Evolutionary conservation across 306 rosid genomes (phyloP), one percentile per base, ranked within the genome.

Genomic region (Dryas alaskensis): DNA sequence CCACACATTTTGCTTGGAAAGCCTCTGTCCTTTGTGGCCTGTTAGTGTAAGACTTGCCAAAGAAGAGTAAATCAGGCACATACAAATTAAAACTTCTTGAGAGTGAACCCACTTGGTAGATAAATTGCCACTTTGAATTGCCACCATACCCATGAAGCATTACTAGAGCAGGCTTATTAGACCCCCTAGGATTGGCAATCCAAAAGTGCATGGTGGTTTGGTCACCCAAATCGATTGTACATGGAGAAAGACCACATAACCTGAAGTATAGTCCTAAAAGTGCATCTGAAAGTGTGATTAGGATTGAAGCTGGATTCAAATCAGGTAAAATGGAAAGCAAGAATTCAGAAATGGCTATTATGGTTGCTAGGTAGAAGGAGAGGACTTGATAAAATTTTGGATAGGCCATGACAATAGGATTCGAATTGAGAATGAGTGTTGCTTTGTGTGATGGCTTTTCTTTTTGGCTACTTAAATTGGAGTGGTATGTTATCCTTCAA

Each of bases 131-230:
- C 59, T 62, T 58, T 4, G 84, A 73, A 11, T 77, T 78, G 22
- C 84, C 87, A 10, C 84, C 86, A 43, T 76, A 86, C 13, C 90
- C 82, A 58, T 86, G 90, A 61, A 86, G 59, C 58, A 84, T 66
- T 9, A 66, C 64, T 8, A 81, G 50, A 50, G 49, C 58, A 7
- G 84, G 81, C 61, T 74, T 74, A 14, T 79, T 5, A 0, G 37
- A 50, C 9, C 69, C 62, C 8, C 49, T 54, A 10, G 40, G 75
- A 4, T 65, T 76, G 4, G 88, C 68, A 14, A 50, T 45, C 86
- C 83, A 81, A 46, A 86, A 81, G 8, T 86, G 82, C 80, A 84
- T 58, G 40, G 72, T 78, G 60, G 86, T 86, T 52, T 76, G 78
- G 14, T 79, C 72, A 49, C 81, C 86, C 14, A 74, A 11, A 9